Evolutionary conservation across 495 filamentous ascomycete species (phyloP).

Genomic region (Penicillium alfredii): DNA sequence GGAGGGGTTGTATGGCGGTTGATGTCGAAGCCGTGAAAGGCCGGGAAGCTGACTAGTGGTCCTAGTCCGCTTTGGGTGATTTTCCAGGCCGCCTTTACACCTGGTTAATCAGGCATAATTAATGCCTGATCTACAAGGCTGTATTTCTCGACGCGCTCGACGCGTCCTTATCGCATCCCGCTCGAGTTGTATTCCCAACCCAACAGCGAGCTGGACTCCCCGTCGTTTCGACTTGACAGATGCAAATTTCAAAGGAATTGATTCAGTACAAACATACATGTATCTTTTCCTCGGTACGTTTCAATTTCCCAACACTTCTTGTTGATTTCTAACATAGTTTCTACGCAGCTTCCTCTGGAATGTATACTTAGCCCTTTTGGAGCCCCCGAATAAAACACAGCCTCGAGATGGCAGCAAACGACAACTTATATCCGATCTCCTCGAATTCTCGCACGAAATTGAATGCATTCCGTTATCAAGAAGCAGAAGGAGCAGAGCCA

Average conservation of each 20-base stretch:
- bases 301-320: not conserved
- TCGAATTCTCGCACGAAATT: slow-evolving; percentile 53
- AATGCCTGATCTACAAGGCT: slow-evolving; percentile 24
- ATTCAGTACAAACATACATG: slow-evolving; percentile 1
- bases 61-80: slow-evolving; percentile 31
- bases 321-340: slow-evolving; percentile 16
- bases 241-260: not conserved
- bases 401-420: slow-evolving; percentile 26
- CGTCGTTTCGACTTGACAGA: slow-evolving; percentile 3
- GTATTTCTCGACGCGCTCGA: slow-evolving; percentile 29
- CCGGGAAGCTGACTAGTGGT: slow-evolving; percentile 31
- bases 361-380: slow-evolving; percentile 22
- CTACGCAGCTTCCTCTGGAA: slow-evolving; percentile 14
- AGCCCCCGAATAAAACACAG: slow-evolving; percentile 11
- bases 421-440: slow-evolving; percentile 36
- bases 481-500: slow-evolving; percentile 16
- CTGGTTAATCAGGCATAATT: slow-evolving; percentile 16
- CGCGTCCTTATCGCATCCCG: slow-evolving; percentile 32
- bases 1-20: slow-evolving; percentile 38
- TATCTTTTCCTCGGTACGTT: slow-evolving; percentile 1
- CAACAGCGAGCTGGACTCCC: slow-evolving; percentile 7
- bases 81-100: slow-evolving; percentile 28
- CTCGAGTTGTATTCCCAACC: slow-evolving; percentile 5
- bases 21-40: slow-evolving; percentile 47
- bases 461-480: slow-evolving; percentile 50